phyloP scores from a whole-genome alignment of 2,329 filamentous ascomycete genomes.

The Hypoxylon sp. region DNA sequence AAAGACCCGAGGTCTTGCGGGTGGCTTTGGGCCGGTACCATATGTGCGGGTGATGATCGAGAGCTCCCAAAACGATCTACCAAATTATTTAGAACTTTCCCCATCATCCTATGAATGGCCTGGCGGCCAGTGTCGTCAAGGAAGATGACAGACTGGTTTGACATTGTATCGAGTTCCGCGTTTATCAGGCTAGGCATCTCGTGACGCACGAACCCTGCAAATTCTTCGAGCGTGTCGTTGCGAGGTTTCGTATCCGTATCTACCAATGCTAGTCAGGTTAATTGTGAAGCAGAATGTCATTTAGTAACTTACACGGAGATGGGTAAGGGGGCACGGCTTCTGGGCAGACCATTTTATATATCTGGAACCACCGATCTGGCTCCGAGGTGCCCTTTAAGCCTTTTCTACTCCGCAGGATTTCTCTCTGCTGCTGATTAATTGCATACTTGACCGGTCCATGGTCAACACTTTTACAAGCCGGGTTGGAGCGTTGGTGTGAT shows the following conservation, averaged over 20 bases:
- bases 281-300: not conserved
- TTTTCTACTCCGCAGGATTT: not conserved
- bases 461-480: not conserved
- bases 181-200: constrained; percentile 6
- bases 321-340: not conserved
- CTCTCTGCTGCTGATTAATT: constrained; percentile 15
- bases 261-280: not conserved
- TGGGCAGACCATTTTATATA: constrained; percentile 14
- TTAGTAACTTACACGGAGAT: constrained; percentile 26
- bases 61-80: not conserved
- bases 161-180: not conserved
- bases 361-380: constrained; percentile 10
- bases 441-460: not conserved
- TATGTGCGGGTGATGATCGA: not conserved
- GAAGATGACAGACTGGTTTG: not conserved
- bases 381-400: constrained; percentile 7
- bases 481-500: not conserved
- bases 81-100: not conserved
- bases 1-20: not conserved
- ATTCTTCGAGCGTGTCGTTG: not conserved
- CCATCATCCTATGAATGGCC: not conserved
- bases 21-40: not conserved
- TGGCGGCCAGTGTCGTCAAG: not conserved
- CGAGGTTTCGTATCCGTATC: not conserved
- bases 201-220: not conserved